Percentiles rank a stretch among this genome's conserved stretches.
Evolutionary conservation across 2,329 filamentous ascomycete genomes (phyloP).

Genomic region (Fusarium continuum): DNA sequence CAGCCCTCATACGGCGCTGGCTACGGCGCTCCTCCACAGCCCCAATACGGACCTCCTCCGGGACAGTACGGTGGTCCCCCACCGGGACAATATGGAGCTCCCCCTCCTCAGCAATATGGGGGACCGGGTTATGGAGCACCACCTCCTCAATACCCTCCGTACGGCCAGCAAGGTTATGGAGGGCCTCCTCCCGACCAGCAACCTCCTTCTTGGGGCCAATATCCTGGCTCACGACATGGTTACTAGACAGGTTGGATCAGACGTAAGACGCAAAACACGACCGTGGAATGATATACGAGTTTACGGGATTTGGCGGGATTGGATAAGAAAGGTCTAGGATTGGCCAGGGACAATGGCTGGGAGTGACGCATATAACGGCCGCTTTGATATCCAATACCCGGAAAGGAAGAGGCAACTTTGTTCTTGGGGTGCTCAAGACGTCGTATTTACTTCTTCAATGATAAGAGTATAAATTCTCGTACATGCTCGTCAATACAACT

Average conservation of each 20-base stretch:
- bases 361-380: conserved; percentile 22
- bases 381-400: conserved; percentile 36
- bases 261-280: neutral
- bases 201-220: conserved; percentile 48
- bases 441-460: conserved; percentile 15
- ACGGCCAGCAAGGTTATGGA: conserved; percentile 34
- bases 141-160: conserved; percentile 28
- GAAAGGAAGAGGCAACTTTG: neutral
- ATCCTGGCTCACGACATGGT: conserved; percentile 51
- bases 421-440: conserved; percentile 9
- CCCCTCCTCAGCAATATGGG: conserved; percentile 45
- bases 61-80: conserved; percentile 44
- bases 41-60: conserved; percentile 43
- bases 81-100: conserved; percentile 45
- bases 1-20: conserved; percentile 46
- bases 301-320: neutral
- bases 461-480: conserved; percentile 7
- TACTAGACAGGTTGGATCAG: conserved; percentile 36
- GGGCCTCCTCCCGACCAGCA: conserved; percentile 35
- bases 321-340: conserved; percentile 5
- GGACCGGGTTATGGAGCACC: conserved; percentile 38
- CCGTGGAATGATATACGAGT: neutral
- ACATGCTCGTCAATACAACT: conserved; percentile 11
- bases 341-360: conserved; percentile 15
- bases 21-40: conserved; percentile 47